These are phyloP conservation scores for Quercus aquifolioides DNA, from an alignment of 306 rosid species.

Conservation along the genomic window DNA sequence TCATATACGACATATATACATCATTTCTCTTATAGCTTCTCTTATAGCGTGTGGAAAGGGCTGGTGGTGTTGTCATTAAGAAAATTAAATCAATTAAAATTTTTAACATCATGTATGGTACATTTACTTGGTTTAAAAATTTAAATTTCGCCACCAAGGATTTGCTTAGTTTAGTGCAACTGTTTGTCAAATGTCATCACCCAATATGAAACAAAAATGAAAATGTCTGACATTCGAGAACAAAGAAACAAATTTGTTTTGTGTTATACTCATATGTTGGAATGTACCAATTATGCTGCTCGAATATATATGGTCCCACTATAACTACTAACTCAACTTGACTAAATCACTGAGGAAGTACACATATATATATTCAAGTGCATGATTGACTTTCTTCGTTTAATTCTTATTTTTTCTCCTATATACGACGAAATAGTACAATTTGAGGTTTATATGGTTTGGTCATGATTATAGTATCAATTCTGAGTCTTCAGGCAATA, in stretches of 20 bases:
- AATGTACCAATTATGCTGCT: too few species aligned
- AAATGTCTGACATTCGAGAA: background rate
- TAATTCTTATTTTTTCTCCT: background rate
- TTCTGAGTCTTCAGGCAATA: background rate
- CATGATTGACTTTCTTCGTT: background rate
- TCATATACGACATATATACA: too few species aligned
- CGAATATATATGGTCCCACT: background rate
- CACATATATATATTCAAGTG: background rate
- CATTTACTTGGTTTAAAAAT: too few species aligned
- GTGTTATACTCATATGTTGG: too few species aligned
- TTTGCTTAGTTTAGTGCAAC: too few species aligned
- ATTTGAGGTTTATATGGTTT: slow-evolving; percentile 2
- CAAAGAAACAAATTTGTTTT: background rate
- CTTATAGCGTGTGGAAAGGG: too few species aligned
- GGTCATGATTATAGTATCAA: slow-evolving; percentile 27
- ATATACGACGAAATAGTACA: background rate
- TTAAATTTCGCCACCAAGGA: too few species aligned
- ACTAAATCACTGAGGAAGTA: background rate
- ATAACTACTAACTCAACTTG: background rate
- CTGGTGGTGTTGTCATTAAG: too few species aligned
- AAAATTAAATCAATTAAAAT: too few species aligned
- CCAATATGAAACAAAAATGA: background rate
- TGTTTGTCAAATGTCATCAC: too few species aligned
- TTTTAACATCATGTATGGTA: too few species aligned
- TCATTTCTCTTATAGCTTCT: too few species aligned